Evolutionary conservation across 192 early-diverging fungal species (phyloP).

Genomic region (Entomortierella lignicola): DNA sequence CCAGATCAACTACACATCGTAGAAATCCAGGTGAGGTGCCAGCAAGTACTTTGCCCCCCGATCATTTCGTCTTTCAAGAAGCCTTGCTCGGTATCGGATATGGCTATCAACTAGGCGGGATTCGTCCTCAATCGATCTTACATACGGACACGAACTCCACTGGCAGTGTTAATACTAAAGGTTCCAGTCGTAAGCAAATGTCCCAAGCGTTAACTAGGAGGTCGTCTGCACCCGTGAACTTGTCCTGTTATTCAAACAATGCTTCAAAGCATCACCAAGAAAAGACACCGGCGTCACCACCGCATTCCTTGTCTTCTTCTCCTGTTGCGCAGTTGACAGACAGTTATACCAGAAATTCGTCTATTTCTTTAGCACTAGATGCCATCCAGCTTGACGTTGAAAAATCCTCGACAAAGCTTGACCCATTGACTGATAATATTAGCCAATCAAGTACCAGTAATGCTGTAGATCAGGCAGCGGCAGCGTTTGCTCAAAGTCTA

Average conservation of each 20-base stretch:
- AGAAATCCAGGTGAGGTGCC: constrained; percentile 41
- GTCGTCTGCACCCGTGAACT: too few species aligned
- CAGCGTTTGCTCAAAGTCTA: constrained; percentile 17
- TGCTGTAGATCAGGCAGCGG: background rate
- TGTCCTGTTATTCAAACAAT: too few species aligned
- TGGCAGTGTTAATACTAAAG: too few species aligned
- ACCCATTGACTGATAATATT: too few species aligned
- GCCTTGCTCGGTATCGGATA: constrained; percentile 8
- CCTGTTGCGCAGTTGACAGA: background rate
- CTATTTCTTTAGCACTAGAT: background rate
- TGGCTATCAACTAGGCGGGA: background rate
- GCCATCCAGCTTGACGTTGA: background rate
- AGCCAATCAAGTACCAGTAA: too few species aligned
- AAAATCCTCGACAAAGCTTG: background rate
- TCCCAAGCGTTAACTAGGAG: too few species aligned
- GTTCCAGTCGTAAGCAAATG: too few species aligned
- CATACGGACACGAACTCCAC: background rate
- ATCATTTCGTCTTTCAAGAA: constrained; percentile 39
- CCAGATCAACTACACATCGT: background rate
- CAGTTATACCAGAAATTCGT: background rate
- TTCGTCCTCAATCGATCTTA: background rate
- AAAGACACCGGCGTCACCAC: background rate
- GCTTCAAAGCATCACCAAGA: background rate
- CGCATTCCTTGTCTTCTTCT: background rate
- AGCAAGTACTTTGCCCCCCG: constrained; percentile 36